phyloP scores from a whole-genome alignment of 805 yeast species.

The Spathaspora hagerdaliae region DNA sequence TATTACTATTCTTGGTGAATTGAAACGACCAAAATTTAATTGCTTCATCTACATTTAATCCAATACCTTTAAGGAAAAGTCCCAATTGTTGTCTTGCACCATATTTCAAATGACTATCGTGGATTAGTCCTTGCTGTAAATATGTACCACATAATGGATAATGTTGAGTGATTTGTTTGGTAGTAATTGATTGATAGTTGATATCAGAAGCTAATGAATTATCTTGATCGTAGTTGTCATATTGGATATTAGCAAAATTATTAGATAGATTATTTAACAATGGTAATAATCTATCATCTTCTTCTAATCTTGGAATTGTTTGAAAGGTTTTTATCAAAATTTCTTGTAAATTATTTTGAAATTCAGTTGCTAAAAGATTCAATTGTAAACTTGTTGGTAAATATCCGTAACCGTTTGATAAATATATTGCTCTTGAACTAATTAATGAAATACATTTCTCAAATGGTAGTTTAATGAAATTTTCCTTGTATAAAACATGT shows the following conservation, averaged over 20 bases:
- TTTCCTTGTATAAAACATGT: slow-evolving; percentile 51
- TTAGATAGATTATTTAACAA: slow-evolving; percentile 73
- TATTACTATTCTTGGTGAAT: slow-evolving; percentile 51
- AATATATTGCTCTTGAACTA: slow-evolving; percentile 63
- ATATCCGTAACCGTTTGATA: slow-evolving; percentile 72
- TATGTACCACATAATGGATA: slow-evolving; percentile 80
- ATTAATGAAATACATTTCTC: slow-evolving; percentile 79
- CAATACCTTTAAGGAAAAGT: slow-evolving; percentile 84
- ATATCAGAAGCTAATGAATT: slow-evolving; percentile 39
- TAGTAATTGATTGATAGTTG: slow-evolving; percentile 57
- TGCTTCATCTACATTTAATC: slow-evolving; percentile 84
- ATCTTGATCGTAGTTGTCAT: slow-evolving; percentile 40
- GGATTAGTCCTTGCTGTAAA: slow-evolving; percentile 57
- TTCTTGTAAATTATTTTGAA: slow-evolving; percentile 45
- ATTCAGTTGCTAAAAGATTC: slow-evolving; percentile 66
- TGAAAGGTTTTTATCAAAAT: slow-evolving; percentile 68
- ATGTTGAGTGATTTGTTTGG: slow-evolving; percentile 52
- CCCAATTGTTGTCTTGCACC: slow-evolving; percentile 83
- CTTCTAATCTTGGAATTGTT: slow-evolving; percentile 79
- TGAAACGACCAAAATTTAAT: slow-evolving; percentile 76
- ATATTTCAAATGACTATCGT: slow-evolving; percentile 72
- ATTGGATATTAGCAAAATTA: slow-evolving; percentile 41
- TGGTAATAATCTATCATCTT: slow-evolving; percentile 86
- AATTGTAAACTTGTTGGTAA: slow-evolving; percentile 80
- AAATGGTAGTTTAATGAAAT: slow-evolving; percentile 81